Evolutionary conservation across 257 asterid species (phyloP).

Genomic region (Petrea volubilis): DNA sequence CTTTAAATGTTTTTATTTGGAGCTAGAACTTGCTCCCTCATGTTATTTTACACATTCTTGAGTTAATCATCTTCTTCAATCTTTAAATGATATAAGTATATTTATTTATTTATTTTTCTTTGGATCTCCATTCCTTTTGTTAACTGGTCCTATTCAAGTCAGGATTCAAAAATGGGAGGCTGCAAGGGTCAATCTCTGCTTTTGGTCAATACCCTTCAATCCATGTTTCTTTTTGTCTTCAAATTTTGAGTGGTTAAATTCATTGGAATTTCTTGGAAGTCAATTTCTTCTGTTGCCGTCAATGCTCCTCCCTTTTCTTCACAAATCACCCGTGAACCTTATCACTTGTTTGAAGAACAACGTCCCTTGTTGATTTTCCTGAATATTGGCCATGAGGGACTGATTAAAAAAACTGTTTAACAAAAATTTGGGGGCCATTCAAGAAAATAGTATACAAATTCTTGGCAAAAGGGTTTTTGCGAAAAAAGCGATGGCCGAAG

Average conservation of each 20-base stretch:
- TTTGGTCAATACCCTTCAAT: slow-evolving; percentile 20
- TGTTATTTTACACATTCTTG: background rate
- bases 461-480: slow-evolving; percentile 8
- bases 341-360: background rate
- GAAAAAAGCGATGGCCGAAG: slow-evolving; percentile 36
- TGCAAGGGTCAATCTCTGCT: slow-evolving; percentile 11
- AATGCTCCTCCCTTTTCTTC: background rate
- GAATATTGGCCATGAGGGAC: background rate
- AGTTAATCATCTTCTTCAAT: background rate
- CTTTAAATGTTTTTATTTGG: background rate
- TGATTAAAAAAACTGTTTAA: too few species aligned
- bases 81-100: background rate
- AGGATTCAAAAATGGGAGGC: slow-evolving; percentile 31
- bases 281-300: slow-evolving; percentile 6
- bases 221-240: background rate
- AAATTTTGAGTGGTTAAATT: background rate
- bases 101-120: background rate
- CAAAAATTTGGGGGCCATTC: slow-evolving; percentile 1
- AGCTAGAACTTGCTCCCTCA: background rate
- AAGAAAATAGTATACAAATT: background rate
- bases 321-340: background rate
- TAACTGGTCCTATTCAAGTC: slow-evolving; percentile 12
- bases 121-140: background rate
- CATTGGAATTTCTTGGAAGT: background rate
- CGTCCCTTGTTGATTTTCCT: background rate